phyloP scores from a whole-genome alignment of 2,329 filamentous ascomycete species.

The Coniochaeta pulveracea region DNA sequence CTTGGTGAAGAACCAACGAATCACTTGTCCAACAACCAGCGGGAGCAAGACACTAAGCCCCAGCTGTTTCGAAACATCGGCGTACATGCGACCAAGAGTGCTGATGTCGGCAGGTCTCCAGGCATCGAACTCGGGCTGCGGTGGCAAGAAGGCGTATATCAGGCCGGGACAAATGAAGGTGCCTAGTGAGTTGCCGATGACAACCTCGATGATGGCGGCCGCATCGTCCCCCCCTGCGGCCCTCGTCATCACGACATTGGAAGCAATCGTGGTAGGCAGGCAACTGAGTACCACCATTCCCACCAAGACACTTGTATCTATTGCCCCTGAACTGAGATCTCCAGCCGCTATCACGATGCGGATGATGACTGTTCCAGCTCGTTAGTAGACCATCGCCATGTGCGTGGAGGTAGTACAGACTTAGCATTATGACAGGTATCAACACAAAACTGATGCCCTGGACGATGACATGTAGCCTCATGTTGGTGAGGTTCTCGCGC shows the following conservation, averaged over 20 bases:
- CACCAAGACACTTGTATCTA: constrained; percentile 54
- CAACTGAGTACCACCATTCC: constrained; percentile 58
- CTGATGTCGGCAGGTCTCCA: constrained; percentile 41
- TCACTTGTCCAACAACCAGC: constrained; percentile 47
- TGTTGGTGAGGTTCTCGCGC: constrained; percentile 49
- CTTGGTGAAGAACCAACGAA: constrained; percentile 39
- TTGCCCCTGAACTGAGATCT: constrained; percentile 37
- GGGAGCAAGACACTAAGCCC: constrained; percentile 57
- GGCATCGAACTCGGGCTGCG: constrained; percentile 34
- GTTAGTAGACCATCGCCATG: constrained; percentile 8
- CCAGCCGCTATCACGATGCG: constrained; percentile 35
- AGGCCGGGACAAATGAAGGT: constrained; percentile 56
- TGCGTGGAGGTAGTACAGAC: constrained; percentile 13
- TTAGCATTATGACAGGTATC: constrained; percentile 51
- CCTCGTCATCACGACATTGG: constrained; percentile 64
- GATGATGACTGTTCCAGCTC: constrained; percentile 25
- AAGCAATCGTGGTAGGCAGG: constrained; percentile 61
- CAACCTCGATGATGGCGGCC: constrained; percentile 55
- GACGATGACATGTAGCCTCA: constrained; percentile 56
- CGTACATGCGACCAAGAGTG: constrained; percentile 51
- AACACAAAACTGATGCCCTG: constrained; percentile 58
- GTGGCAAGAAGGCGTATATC: constrained; percentile 48
- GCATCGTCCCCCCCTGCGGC: constrained; percentile 57
- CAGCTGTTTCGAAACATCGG: constrained; percentile 55
- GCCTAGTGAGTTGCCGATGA: constrained; percentile 58